Evolutionary conservation across 345 rosid species (phyloP), one percentile per base, ranked within the genome.

Genomic region (Pistacia vera): DNA sequence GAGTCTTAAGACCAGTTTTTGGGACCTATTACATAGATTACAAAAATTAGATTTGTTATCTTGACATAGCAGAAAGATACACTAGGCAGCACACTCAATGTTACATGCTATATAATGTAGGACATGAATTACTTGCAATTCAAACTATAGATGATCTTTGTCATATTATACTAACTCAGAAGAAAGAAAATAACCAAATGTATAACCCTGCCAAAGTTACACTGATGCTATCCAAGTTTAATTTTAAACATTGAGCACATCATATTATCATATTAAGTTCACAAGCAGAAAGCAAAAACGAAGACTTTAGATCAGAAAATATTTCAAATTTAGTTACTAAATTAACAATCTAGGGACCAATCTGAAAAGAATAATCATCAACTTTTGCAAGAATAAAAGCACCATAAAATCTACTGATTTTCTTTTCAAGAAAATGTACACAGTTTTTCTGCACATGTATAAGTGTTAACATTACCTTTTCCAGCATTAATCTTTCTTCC

Each of bases 401-500:
- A 54, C 6, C 57, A 41, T 41, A 5, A 41, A 41, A 41, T 41
- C 46, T 41, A 5, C 46, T 6, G 46, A 41, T 41, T 41, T 41
- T 41, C 46, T 41, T 41, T 41, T 41, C 46, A 41, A 8, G 8
- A 41, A 41, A 41, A 41, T 52, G 16, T 35, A 44, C 13, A 46
- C 16, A 61, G 69, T 59, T 54, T 38, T 55, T 68, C 55, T 52
- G 63, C 57, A 55, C 5, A 48, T 61, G 60, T 25, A 4, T 22
- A 22, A 35, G 35, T 8, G 33, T 68, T 73, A 74, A 35, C 28
- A 16, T 85, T 81, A 96, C 99, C 92, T 85, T 87, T 80, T 98
- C 90, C 73, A 96, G 80, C 93, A 90, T 92, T 83, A 88, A 87
- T 81, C 99, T 91, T 85, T 96, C 99, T 78, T 87, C 95, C 46